Conservation (phyloP, 2,329 filamentous ascomycete species). For the Gyromitra esculenta region DNA sequence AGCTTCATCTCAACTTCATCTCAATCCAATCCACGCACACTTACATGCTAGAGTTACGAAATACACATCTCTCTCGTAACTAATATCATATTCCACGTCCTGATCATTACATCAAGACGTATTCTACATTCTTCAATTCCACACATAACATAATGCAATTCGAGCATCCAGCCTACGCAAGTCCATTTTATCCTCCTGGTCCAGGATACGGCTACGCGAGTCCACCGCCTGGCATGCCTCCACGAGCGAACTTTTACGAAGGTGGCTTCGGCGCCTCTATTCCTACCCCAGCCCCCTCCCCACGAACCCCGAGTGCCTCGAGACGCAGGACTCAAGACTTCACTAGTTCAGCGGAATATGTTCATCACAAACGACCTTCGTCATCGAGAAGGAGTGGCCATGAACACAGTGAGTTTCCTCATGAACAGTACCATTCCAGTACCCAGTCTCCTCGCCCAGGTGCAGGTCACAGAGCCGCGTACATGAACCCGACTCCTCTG, state of each 20-base stretch:
- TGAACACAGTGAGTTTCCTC: constrained; percentile 50
- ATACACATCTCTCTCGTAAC: constrained; percentile 42
- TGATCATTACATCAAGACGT: constrained; percentile 43
- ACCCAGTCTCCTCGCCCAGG: constrained; percentile 54
- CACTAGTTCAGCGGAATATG: constrained; percentile 51
- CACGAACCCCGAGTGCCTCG: constrained; percentile 53
- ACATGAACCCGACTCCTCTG: constrained; percentile 55
- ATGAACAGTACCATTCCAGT: constrained; percentile 49
- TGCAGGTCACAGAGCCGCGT: constrained; percentile 49
- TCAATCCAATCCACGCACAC: constrained; percentile 30
- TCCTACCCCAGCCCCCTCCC: constrained; percentile 55
- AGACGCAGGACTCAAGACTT: constrained; percentile 53
- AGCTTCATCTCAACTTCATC: constrained; percentile 11
- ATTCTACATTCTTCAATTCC: constrained; percentile 23
- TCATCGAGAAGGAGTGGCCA: constrained; percentile 49
- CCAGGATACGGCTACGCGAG: constrained; percentile 54
- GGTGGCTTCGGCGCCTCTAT: constrained; percentile 53
- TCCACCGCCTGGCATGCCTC: constrained; percentile 53
- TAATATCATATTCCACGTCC: constrained; percentile 29
- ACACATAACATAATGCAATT: constrained; percentile 52
- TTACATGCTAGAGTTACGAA: constrained; percentile 55
- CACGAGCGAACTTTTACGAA: constrained; percentile 51
- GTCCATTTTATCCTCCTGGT: constrained; percentile 54
- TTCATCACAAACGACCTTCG: constrained; percentile 51
- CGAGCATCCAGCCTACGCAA: constrained; percentile 53